These are phyloP conservation scores for Coemansia sp. DNA, from an alignment of 371 early-diverging fungal genomes.

Conservation along the genomic window DNA sequence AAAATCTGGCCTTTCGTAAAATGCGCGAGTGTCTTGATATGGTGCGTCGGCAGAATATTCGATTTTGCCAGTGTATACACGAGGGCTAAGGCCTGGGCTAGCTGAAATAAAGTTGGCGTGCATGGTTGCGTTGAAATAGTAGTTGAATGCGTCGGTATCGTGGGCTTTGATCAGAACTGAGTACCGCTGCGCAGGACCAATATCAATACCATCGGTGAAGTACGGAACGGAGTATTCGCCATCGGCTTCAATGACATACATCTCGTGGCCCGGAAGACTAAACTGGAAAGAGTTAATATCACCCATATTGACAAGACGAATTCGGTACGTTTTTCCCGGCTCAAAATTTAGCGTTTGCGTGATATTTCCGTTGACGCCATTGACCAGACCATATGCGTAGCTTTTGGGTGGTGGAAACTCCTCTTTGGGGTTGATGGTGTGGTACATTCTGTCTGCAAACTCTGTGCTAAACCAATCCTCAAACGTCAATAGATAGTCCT, in stretches of 20 bases:
- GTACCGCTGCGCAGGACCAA: constrained; percentile 67
- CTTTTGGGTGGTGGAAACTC: constrained; percentile 14
- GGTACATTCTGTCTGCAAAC: constrained; percentile 10
- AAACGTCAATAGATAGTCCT: constrained; percentile 30
- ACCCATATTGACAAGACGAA: constrained; percentile 79
- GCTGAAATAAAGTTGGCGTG: constrained; percentile 17
- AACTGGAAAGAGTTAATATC: constrained; percentile 69
- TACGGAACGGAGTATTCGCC: constrained; percentile 63
- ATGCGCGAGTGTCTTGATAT: constrained; percentile 57
- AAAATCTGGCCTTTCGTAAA: neutral
- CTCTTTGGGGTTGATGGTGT: constrained; percentile 7
- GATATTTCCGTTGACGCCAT: constrained; percentile 26
- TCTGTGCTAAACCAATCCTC: constrained; percentile 30
- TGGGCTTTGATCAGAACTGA: constrained; percentile 69
- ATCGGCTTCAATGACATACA: constrained; percentile 78
- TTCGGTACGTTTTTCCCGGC: constrained; percentile 76
- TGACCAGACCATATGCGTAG: constrained; percentile 16
- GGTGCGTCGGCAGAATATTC: constrained; percentile 3
- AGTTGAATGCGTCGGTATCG: constrained; percentile 31
- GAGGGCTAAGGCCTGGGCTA: constrained; percentile 8
- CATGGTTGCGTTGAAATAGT: constrained; percentile 24
- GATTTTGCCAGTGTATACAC: constrained; percentile 12
- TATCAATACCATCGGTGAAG: constrained; percentile 56
- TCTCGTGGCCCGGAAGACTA: constrained; percentile 71
- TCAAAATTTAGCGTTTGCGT: constrained; percentile 50